A percentile compares a stretch with the other conserved stretches of the same genome.
Conservation (phyloP, 2,329 filamentous ascomycete species). For the Orbilia javanica region DNA sequence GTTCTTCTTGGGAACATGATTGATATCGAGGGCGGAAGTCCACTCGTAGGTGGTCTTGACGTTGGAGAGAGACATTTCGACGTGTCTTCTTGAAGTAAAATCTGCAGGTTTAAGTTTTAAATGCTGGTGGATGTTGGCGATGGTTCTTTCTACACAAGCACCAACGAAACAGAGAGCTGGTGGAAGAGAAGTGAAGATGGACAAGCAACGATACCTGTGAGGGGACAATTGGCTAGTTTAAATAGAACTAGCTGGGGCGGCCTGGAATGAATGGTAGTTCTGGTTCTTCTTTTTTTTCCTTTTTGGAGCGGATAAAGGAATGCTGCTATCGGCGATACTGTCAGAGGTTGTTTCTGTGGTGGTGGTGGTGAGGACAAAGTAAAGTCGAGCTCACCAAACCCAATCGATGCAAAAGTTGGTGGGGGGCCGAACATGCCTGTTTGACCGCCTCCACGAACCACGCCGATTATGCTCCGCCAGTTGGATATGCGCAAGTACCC, state of each 20-base stretch:
- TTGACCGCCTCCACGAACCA: background rate
- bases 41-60: slow-evolving; percentile 68
- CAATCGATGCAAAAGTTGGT: slow-evolving; percentile 34
- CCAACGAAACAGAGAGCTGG: background rate
- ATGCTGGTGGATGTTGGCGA: slow-evolving; percentile 15
- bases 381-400: slow-evolving; percentile 32
- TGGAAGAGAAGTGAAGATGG: background rate
- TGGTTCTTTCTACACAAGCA: slow-evolving; percentile 3
- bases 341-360: slow-evolving; percentile 15
- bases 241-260: slow-evolving; percentile 8
- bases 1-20: slow-evolving; percentile 86
- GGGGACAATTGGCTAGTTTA: slow-evolving; percentile 43
- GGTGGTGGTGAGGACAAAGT: background rate
- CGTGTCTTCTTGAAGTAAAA: slow-evolving; percentile 8
- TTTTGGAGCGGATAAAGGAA: slow-evolving; percentile 44
- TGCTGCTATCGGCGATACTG: slow-evolving; percentile 47
- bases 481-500: too few species aligned
- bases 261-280: slow-evolving; percentile 21
- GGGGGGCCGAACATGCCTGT: slow-evolving; percentile 21
- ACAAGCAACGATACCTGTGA: slow-evolving; percentile 1
- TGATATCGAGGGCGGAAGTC: slow-evolving; percentile 85
- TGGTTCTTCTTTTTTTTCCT: slow-evolving; percentile 31
- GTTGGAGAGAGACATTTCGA: slow-evolving; percentile 43
- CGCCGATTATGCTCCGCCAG: too few species aligned
- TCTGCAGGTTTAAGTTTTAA: background rate